phyloP scores from a whole-genome alignment of 2,329 filamentous ascomycete species.

The Lachnellula cervina region DNA sequence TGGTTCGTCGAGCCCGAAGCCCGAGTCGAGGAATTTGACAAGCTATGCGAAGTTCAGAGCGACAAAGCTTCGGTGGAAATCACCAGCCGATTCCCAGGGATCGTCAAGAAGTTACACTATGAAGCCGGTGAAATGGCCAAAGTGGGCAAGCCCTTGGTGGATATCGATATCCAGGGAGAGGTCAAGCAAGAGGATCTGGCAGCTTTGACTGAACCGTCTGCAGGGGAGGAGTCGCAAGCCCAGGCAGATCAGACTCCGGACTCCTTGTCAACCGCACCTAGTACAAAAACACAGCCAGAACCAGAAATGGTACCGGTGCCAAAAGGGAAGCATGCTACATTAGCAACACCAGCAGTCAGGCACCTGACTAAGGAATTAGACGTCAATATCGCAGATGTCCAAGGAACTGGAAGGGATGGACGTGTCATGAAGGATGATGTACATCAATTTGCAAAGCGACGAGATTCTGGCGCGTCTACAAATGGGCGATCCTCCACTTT shows the following conservation, averaged over 20 bases:
- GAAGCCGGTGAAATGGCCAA: conserved; percentile 94
- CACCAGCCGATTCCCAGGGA: conserved; percentile 88
- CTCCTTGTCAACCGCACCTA: not conserved
- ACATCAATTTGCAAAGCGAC: conserved; percentile 58
- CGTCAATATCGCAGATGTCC: conserved; percentile 71
- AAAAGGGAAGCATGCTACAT: conserved; percentile 59
- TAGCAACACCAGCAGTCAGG: conserved; percentile 89
- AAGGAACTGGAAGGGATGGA: conserved; percentile 85
- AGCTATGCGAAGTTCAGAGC: conserved; percentile 95
- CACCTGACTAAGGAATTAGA: conserved; percentile 77
- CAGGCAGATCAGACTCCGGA: conserved; percentile 10
- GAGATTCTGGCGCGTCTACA: conserved; percentile 36
- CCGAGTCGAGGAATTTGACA: conserved; percentile 95
- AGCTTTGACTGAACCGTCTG: conserved; percentile 32
- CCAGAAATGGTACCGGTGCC: conserved; percentile 5
- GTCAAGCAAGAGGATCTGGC: conserved; percentile 57
- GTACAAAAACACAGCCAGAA: not conserved
- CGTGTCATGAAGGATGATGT: conserved; percentile 92
- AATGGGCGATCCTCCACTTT: conserved; percentile 17
- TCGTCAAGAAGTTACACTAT: conserved; percentile 95
- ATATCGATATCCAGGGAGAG: conserved; percentile 86
- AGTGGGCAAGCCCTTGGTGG: conserved; percentile 88
- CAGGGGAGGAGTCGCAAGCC: conserved; percentile 17
- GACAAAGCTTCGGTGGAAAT: conserved; percentile 93
- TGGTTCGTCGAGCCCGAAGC: conserved; percentile 98